Percentiles rank a stretch among this genome's conserved stretches.
Evolutionary conservation across 2,329 filamentous ascomycete species (phyloP).

Genomic region (Fusarium humuli): DNA sequence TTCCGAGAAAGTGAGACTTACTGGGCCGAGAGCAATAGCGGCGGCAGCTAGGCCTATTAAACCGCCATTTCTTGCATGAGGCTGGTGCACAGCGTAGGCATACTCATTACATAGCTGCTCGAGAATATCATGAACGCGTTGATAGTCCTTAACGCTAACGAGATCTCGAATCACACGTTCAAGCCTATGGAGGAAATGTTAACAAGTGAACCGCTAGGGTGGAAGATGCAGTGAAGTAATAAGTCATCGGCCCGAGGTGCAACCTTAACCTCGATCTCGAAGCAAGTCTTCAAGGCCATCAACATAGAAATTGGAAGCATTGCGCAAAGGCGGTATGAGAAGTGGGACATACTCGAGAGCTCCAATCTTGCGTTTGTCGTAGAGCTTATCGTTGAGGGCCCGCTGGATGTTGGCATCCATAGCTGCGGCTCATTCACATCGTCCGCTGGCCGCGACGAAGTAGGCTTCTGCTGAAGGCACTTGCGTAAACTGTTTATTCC

Average conservation of each 20-base stretch:
- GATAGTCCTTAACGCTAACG: slow-evolving; percentile 79
- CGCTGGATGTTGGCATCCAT: slow-evolving; percentile 95
- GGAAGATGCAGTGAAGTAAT: background rate
- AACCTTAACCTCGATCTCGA: background rate
- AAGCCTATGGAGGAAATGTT: slow-evolving; percentile 66
- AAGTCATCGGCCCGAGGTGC: slow-evolving; percentile 10
- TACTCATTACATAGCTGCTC: slow-evolving; percentile 98
- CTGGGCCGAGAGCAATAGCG: slow-evolving; percentile 91
- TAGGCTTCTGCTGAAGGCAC: background rate
- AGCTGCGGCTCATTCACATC: slow-evolving; percentile 45
- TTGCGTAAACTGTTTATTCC: background rate
- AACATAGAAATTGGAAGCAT: background rate
- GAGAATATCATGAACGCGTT: slow-evolving; percentile 86
- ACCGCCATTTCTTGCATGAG: slow-evolving; percentile 94
- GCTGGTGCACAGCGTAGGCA: slow-evolving; percentile 96
- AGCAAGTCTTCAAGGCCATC: background rate
- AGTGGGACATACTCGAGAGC: slow-evolving; percentile 83
- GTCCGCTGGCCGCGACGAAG: slow-evolving; percentile 32
- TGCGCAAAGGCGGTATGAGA: slow-evolving; percentile 6
- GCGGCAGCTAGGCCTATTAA: slow-evolving; percentile 95
- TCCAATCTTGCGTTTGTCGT: slow-evolving; percentile 96
- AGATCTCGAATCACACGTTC: slow-evolving; percentile 91
- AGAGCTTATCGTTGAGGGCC: slow-evolving; percentile 96
- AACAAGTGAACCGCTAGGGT: slow-evolving; percentile 6
- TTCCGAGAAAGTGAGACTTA: slow-evolving; percentile 61